Base-by-base conservation (phyloP, 176 grass and related monocot genomes). In the Bolboschoenus planiculmis region DNA sequence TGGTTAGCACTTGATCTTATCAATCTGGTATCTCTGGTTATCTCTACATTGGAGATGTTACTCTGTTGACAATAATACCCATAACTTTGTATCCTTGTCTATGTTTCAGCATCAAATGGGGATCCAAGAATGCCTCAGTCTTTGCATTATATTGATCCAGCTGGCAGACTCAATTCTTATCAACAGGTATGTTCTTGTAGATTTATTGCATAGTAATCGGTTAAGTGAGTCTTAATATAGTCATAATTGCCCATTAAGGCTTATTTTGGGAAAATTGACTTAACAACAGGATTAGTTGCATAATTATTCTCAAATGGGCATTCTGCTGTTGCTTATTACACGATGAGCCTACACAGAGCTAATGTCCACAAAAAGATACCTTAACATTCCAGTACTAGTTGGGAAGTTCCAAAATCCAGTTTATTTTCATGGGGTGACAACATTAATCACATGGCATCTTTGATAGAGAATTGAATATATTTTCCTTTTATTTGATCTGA, bases 101-200 rank as follows among this genome's bases (percentile, higher is more conserved):
- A 36, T 63, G 57, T 66, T 34, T 50, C 83, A 99, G 96, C 92
- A 78, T 99, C 92, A 76, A 99, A 99, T 93, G 96, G 96, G 13
- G 93, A 93, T 46, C 92, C 96, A 54, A 86, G 85, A 18, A 61
- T 78, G 82, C 92, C 89, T 29, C 89, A 90, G 43, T 99, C 92
- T 3, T 90, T 95, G 89, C 96, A 99, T 81, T 99, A 91, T 76
- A 87, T 99, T 85, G 96, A 99, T 83, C 92, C 96, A 58, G 85
- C 96, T 81, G 87, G 91, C 74, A 93, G 89, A 87, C 93, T 81
- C 47, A 95, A 99, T 74, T 90, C 96, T 1, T 99, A 99, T 81
- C 96, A 99, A 44, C 96, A 95, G 91, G 96, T 99, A 53, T 68
- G 36, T 23, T 60, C 2, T 51, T 30, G 4, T 51, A 9, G 13